Base-by-base conservation (phyloP, 768 basidiomycete species). In the Lactifluus subvellereus region DNA sequence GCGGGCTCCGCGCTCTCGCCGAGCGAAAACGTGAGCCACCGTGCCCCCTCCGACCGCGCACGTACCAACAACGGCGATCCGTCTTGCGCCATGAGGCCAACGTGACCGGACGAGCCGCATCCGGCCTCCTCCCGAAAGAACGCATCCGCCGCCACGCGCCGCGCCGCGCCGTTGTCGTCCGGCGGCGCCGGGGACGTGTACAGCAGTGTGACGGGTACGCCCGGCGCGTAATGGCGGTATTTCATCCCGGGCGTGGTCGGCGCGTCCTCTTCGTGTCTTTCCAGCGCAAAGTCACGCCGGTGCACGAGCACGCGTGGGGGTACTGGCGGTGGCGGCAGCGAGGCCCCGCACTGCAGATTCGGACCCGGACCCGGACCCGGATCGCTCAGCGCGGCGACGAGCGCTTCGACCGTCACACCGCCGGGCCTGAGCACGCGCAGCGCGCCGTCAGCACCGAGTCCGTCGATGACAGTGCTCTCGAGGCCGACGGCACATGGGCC, bases 191-290 rank as follows among this genome's bases (percentile, higher is more conserved):
- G 2, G n/a, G 16, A 6, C 3, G 84, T 83, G 65, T 82, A 79
- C 43, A 94, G 76, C 6, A 98, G 81, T 22, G 82, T 83, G 35
- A 98, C 91, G 2, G 94, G 93, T 4, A 94, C 86, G 1, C 87
- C 77, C 2, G 97, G 97, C 27, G 95, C 89, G 73, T 99, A 99
- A 75, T 99, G 97, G 55, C 88, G 84, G 73, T 99, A 99, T 76
- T 99, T 99, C 95, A 98, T 97, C 37, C 97, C 97, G 2, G 97
- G 97, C 0, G 97, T 98, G 8, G 93, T 94, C 9, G 97, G 97
- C 0, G 86, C 82, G 43, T 79, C 77, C 72, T 93, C 91, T 61
- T 89, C 77, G n/a, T 73, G 74, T 43, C 82, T 78, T 69, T 90
- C 89, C 37, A 64, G 58, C 16, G 75, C 68, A 70, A 86, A 95